phyloP scores from a whole-genome alignment of 805 yeast genomes.

The Suhomyces sp. region DNA sequence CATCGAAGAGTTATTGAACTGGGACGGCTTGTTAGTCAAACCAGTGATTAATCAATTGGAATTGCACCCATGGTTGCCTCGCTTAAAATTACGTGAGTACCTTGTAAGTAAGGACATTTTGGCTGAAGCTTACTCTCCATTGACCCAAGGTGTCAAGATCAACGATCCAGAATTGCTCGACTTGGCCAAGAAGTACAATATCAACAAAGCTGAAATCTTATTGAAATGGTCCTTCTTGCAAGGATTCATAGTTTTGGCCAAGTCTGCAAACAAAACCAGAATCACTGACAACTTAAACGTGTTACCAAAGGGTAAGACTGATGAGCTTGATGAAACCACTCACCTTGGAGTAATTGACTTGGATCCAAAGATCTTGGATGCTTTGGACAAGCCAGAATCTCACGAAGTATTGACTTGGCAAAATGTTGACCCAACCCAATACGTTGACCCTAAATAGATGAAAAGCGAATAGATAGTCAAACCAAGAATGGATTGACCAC shows the following conservation, averaged over 20 bases:
- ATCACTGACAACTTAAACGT: slow-evolving; percentile 56
- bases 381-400: slow-evolving; percentile 37
- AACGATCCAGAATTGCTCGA: slow-evolving; percentile 51
- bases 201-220: slow-evolving; percentile 60
- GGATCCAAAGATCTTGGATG: slow-evolving; percentile 34
- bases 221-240: slow-evolving; percentile 73
- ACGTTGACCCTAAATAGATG: slow-evolving; percentile 12
- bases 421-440: slow-evolving; percentile 31
- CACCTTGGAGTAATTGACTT: slow-evolving; percentile 41
- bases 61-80: slow-evolving; percentile 80
- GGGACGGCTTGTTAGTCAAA: slow-evolving; percentile 41
- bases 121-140: slow-evolving; percentile 79
- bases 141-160: slow-evolving; percentile 61
- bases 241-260: slow-evolving; percentile 41
- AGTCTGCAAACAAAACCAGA: slow-evolving; percentile 55
- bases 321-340: slow-evolving; percentile 26
- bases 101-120: slow-evolving; percentile 54
- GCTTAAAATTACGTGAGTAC: slow-evolving; percentile 60
- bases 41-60: slow-evolving; percentile 82
- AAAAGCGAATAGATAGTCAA: too few species aligned
- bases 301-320: slow-evolving; percentile 29
- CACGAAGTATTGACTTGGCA: slow-evolving; percentile 35
- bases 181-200: slow-evolving; percentile 50
- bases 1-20: slow-evolving; percentile 56
- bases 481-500: too few species aligned